Conservation (phyloP, 192 early-diverging fungal species). For the Mycoemilia scoparia region DNA sequence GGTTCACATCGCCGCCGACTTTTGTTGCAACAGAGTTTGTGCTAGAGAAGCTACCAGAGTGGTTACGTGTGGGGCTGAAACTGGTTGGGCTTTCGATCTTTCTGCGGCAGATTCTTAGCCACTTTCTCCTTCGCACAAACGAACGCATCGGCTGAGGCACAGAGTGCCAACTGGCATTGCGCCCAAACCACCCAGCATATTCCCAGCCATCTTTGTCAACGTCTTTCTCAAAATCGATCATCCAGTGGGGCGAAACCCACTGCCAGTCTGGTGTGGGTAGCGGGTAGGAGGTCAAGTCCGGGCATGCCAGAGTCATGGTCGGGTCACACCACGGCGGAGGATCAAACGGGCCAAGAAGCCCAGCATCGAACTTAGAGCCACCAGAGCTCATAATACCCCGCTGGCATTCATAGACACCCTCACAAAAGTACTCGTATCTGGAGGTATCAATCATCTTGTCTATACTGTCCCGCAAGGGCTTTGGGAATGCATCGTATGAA, state of each 20-base stretch:
- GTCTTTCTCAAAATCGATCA: conserved; percentile 31
- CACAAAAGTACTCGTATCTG: conserved; percentile 20
- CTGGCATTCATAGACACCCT: conserved; percentile 24
- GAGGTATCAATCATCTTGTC: conserved; percentile 16
- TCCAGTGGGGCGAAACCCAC: conserved; percentile 32
- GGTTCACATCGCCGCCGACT: too few relatives aligned
- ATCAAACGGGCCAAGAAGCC: conserved; percentile 12
- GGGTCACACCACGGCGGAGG: conserved; percentile 30
- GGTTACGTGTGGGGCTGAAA: too few relatives aligned
- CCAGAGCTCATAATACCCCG: conserved; percentile 8
- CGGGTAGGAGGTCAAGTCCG: conserved; percentile 34
- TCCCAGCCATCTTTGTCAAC: conserved; percentile 34
- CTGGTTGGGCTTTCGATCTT: too few relatives aligned
- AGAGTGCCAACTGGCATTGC: conserved; percentile 6
- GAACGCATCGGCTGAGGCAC: conserved; percentile 4
- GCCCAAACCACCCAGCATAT: conserved; percentile 20
- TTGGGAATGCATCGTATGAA: too few relatives aligned
- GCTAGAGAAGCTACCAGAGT: too few relatives aligned
- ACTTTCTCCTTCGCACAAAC: conserved; percentile 17
- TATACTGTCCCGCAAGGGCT: too few relatives aligned
- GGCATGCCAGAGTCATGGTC: conserved; percentile 17
- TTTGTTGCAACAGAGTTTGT: too few relatives aligned
- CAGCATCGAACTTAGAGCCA: conserved; percentile 2
- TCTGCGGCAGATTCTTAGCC: too few relatives aligned
- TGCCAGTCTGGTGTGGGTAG: conserved; percentile 28